These are phyloP conservation scores for Lachnum nothofagi DNA, from an alignment of 2,329 filamentous ascomycete species.

Conservation along the genomic window DNA sequence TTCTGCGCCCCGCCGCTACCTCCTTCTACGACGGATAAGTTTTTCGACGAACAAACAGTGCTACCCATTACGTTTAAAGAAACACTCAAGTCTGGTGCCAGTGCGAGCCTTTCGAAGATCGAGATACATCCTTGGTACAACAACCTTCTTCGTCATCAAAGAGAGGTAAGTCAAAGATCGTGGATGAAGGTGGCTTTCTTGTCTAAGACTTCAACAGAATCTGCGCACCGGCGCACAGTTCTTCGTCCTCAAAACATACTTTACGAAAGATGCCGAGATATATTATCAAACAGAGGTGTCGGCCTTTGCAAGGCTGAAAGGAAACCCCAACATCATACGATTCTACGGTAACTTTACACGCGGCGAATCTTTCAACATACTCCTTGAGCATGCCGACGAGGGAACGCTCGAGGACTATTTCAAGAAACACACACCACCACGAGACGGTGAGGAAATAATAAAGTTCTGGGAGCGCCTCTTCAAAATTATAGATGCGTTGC, in stretches of 20 bases:
- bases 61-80: constrained; percentile 27
- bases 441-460: constrained; percentile 27
- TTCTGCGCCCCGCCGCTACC: constrained; percentile 23
- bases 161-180: neutral
- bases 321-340: constrained; percentile 23
- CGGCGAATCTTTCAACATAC: constrained; percentile 28
- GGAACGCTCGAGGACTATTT: constrained; percentile 34
- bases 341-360: constrained; percentile 29
- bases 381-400: constrained; percentile 35
- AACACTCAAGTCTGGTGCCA: constrained; percentile 15
- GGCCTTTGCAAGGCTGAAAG: constrained; percentile 19
- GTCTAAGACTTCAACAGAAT: neutral
- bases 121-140: constrained; percentile 27
- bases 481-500: constrained; percentile 27
- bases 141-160: constrained; percentile 11
- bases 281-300: constrained; percentile 27
- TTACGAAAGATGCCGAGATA: constrained; percentile 15
- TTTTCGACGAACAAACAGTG: constrained; percentile 21
- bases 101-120: constrained; percentile 21
- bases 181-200: neutral
- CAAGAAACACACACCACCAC: constrained; percentile 22
- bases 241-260: constrained; percentile 30
- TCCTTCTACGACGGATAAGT: constrained; percentile 19
- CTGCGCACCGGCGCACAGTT: constrained; percentile 11
- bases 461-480: constrained; percentile 33